Base-by-base conservation (phyloP, 441 rosid genomes). In the Populus hybrid region DNA sequence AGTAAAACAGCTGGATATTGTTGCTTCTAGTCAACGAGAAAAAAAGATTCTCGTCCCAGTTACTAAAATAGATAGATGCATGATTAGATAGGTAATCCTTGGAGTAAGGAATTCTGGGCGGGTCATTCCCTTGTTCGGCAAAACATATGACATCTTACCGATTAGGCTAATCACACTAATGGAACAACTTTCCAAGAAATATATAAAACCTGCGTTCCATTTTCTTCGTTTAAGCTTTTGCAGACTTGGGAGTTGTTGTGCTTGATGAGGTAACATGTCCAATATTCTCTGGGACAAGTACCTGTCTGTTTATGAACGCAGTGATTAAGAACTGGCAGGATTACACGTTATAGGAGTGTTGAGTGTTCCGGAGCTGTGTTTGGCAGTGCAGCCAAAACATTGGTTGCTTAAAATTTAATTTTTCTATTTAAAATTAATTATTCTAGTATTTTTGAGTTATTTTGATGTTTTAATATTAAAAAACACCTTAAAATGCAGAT, bases 221-320 rank as follows among this genome's bases (percentile, higher is more conserved):
- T 57, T 40, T 73, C 14, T 26, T 38, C 7, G 57, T 34, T 24
- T 21, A 72, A 59, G 75, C 75, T 53, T 53, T 72, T 72, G 67
- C 32, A 32, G 50, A 40, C 50, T 40, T 3, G 16, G 50, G 50
- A 40, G 20, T 20, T 32, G 26, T 6, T 23, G n/a, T 72, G 26
- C 20, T 10, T 72, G 16, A 57, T 30, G 66, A 11, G 30, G 14
- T 70, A n/a, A 35, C n/a, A 68, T 32, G 11, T 21, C 20, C 61
- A 46, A 14, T 66, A 4, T 35, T 67, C 70, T 69, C 8, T 10
- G 71, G 36, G 71, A 35, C 36, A 69, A 18, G 14, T 69, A 35
- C 7, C 20, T 69, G 70, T 7, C 71, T 12, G 18, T 7, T 2
- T 2, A 18, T 46, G 57, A 46, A 46, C 18, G 18, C 6, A 5